phyloP scores from a whole-genome alignment of 2,329 filamentous ascomycete species.

The Dactylellina haptotyla region DNA sequence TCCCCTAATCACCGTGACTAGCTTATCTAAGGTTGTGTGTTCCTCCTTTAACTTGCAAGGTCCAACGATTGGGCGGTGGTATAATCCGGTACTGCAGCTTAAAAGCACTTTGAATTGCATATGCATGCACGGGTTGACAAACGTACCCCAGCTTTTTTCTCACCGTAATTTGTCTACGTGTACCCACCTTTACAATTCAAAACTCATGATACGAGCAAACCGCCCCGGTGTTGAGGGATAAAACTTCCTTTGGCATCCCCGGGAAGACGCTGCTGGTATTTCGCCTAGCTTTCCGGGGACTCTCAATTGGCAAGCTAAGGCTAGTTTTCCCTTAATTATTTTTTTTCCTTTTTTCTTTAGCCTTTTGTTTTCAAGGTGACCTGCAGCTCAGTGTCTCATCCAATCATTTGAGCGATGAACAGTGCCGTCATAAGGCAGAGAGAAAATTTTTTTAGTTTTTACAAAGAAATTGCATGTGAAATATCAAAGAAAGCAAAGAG shows the following conservation, averaged over 20 bases:
- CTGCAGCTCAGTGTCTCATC: too few relatives aligned
- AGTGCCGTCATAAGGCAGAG: too few relatives aligned
- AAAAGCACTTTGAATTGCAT: constrained; percentile 15
- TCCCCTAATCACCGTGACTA: background rate
- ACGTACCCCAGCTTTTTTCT: constrained; percentile 46
- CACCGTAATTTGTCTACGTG: background rate
- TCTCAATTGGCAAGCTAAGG: too few relatives aligned
- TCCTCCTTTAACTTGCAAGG: constrained; percentile 18
- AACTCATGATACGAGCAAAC: constrained; percentile 14
- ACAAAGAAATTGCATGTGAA: constrained; percentile 35
- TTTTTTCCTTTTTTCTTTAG: too few relatives aligned
- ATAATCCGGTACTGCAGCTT: constrained; percentile 2
- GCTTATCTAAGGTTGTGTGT: constrained; percentile 35
- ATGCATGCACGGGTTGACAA: constrained; percentile 49
- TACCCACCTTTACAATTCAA: constrained; percentile 15
- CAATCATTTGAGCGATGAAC: background rate
- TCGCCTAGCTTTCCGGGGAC: too few relatives aligned
- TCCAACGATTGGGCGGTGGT: constrained; percentile 24
- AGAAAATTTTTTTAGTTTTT: too few relatives aligned
- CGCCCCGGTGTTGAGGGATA: constrained; percentile 35
- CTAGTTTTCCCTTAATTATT: too few relatives aligned
- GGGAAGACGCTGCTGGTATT: too few relatives aligned
- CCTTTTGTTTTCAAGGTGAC: too few relatives aligned
- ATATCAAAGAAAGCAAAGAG: constrained; percentile 2
- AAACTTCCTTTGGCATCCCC: too few relatives aligned